A percentile compares a stretch with the other conserved stretches of the same genome.
Evolutionary conservation across 2,329 filamentous ascomycete species (phyloP).

Genomic region (Aureobasidium sp.): DNA sequence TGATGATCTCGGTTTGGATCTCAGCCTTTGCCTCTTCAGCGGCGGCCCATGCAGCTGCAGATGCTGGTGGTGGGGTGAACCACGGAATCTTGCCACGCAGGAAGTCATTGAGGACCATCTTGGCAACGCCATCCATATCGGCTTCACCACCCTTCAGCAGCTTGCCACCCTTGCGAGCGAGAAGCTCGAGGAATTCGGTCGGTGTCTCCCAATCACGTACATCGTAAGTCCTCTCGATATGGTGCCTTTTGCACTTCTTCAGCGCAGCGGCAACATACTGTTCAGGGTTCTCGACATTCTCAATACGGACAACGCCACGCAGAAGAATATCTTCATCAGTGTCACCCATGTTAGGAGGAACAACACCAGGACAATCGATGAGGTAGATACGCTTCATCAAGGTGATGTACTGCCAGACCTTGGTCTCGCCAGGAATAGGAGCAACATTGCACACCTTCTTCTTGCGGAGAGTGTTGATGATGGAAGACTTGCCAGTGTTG

Average conservation of each 20-base stretch:
- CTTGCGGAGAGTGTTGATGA: slow-evolving; percentile 91
- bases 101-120: slow-evolving; percentile 96
- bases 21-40: slow-evolving; percentile 62
- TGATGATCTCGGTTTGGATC: slow-evolving; percentile 73
- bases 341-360: slow-evolving; percentile 79
- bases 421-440: slow-evolving; percentile 92
- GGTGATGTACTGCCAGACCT: slow-evolving; percentile 97
- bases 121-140: slow-evolving; percentile 88
- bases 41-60: slow-evolving; percentile 40
- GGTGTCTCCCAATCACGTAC: slow-evolving; percentile 70
- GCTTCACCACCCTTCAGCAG: slow-evolving; percentile 89
- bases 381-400: slow-evolving; percentile 91
- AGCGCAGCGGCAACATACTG: slow-evolving; percentile 89
- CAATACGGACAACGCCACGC: slow-evolving; percentile 83
- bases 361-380: slow-evolving; percentile 94
- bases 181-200: slow-evolving; percentile 75
- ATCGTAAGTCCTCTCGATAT: slow-evolving; percentile 90
- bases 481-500: slow-evolving; percentile 91
- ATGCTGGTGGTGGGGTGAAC: slow-evolving; percentile 72
- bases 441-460: slow-evolving; percentile 93
- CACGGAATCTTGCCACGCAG: slow-evolving; percentile 91
- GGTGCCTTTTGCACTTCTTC: slow-evolving; percentile 70
- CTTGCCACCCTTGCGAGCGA: slow-evolving; percentile 81
- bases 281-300: slow-evolving; percentile 93
- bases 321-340: slow-evolving; percentile 82